These are phyloP conservation scores for Macrotyloma uniflorum DNA, from an alignment of 306 rosid species.

Conservation along the genomic window DNA sequence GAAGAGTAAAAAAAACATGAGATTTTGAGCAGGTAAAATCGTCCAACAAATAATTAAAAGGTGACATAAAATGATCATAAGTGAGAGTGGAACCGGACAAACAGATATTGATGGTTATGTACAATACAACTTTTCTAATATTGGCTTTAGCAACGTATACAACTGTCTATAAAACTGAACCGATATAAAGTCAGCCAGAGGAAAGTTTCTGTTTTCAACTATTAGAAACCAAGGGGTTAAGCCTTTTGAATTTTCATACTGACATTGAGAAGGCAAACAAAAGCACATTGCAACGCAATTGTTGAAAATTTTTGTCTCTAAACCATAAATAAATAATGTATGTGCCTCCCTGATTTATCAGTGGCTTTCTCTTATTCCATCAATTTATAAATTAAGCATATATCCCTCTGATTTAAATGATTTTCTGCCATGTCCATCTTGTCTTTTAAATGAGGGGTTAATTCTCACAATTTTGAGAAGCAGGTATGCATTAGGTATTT, in stretches of 20 bases:
- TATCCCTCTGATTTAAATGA: not conserved
- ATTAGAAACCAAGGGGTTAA: not conserved
- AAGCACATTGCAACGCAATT: not conserved
- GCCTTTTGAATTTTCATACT: not conserved
- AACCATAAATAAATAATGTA: not conserved
- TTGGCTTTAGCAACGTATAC: constrained; percentile 1
- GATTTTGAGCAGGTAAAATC: constrained; percentile 24
- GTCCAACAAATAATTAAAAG: constrained; percentile 16
- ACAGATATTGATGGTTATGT: not conserved
- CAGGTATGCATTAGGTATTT: not conserved
- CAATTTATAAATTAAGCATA: not conserved
- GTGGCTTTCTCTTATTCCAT: not conserved
- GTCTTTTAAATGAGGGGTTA: not conserved
- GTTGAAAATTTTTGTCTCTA: not conserved
- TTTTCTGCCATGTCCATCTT: not conserved
- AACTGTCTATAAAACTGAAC: constrained; percentile 17
- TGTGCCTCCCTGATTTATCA: not conserved
- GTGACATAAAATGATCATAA: not conserved
- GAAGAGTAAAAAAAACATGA: constrained; percentile 17
- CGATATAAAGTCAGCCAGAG: constrained; percentile 9
- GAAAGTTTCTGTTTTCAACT: constrained; percentile 20
- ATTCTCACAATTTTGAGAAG: constrained; percentile 2
- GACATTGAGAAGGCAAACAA: not conserved
- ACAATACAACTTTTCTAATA: constrained; percentile 1
- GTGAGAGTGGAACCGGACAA: constrained; percentile 27